These are phyloP conservation scores for Mucor piriformis DNA, from an alignment of 371 early-diverging fungal species.

Conservation along the genomic window DNA sequence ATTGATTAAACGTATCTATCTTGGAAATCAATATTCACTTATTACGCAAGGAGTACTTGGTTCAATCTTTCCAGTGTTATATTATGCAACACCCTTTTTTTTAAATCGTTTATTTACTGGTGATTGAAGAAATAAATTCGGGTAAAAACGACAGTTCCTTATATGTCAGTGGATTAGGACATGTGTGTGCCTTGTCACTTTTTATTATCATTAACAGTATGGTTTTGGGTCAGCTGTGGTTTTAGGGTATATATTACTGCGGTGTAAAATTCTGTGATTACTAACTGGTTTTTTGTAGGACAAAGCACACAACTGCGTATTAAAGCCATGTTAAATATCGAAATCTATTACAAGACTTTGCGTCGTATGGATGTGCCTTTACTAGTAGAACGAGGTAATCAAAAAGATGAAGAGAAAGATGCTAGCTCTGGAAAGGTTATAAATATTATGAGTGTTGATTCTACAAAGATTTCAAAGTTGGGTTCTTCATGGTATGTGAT, in stretches of 20 bases:
- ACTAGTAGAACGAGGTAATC: conserved; percentile 23
- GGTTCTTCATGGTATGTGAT: conserved; percentile 55
- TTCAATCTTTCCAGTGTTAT: conserved; percentile 24
- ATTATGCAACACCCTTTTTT: conserved; percentile 40
- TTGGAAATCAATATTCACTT: conserved; percentile 30
- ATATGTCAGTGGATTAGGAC: conserved; percentile 39
- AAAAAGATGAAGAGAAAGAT: conserved; percentile 5
- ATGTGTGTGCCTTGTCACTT: conserved; percentile 37
- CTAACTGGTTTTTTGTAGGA: conserved; percentile 18
- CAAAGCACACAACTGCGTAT: conserved; percentile 47
- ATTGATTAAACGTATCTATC: conserved; percentile 25
- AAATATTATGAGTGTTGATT: conserved; percentile 86
- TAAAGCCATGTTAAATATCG: conserved; percentile 53
- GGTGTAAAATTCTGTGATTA: too few species aligned
- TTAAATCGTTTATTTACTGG: conserved; percentile 33
- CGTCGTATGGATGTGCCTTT: conserved; percentile 35
- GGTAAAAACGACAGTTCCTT: conserved; percentile 1
- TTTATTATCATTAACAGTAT: conserved; percentile 35
- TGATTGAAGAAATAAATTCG: conserved; percentile 27
- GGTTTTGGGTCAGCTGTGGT: conserved; percentile 49
- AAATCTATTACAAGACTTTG: conserved; percentile 59
- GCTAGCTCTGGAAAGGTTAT: conserved; percentile 67
- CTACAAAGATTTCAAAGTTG: conserved; percentile 66
- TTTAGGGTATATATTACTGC: conserved; percentile 36
- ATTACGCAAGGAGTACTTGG: conserved; percentile 23